Percentiles rank a stretch among this genome's conserved stretches.
These are phyloP conservation scores for Skeletonema menzelii DNA, from an alignment of 108 stramenopile genomes.

Conservation along the genomic window DNA sequence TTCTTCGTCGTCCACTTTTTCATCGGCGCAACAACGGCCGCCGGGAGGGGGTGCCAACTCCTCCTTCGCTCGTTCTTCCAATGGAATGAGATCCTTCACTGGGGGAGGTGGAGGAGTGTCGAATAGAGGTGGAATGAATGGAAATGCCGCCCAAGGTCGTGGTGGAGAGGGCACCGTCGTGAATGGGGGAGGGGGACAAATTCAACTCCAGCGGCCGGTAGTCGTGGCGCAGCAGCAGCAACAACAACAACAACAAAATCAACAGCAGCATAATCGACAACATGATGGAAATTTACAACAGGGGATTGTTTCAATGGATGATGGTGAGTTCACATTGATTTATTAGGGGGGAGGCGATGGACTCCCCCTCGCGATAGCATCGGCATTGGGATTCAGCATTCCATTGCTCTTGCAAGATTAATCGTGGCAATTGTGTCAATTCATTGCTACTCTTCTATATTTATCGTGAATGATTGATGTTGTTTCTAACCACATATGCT, in stretches of 20 bases:
- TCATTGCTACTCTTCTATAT: background rate
- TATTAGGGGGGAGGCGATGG: background rate
- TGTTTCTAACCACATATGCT: background rate
- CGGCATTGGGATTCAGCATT: background rate
- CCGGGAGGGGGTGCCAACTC: background rate
- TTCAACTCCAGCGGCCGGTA: constrained; percentile 36
- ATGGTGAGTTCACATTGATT: constrained; percentile 33
- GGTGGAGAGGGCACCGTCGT: constrained; percentile 6
- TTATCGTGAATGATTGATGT: background rate
- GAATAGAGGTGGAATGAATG: background rate
- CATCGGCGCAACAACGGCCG: constrained; percentile 1
- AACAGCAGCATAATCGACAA: constrained; percentile 21
- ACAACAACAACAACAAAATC: constrained; percentile 28
- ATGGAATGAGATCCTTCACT: background rate
- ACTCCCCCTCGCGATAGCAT: background rate
- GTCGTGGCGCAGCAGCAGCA: constrained; percentile 5
- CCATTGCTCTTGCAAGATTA: background rate
- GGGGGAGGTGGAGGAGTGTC: background rate
- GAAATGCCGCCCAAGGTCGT: background rate
- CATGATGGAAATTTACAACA: constrained; percentile 27
- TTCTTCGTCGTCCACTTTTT: background rate
- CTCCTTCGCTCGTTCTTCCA: background rate
- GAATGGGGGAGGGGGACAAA: constrained; percentile 36
- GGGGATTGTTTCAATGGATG: constrained; percentile 51
- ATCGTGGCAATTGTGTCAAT: background rate